Evolutionary conservation across 768 basidiomycete genomes (phyloP).

Genomic region (Boletus reticuloceps): DNA sequence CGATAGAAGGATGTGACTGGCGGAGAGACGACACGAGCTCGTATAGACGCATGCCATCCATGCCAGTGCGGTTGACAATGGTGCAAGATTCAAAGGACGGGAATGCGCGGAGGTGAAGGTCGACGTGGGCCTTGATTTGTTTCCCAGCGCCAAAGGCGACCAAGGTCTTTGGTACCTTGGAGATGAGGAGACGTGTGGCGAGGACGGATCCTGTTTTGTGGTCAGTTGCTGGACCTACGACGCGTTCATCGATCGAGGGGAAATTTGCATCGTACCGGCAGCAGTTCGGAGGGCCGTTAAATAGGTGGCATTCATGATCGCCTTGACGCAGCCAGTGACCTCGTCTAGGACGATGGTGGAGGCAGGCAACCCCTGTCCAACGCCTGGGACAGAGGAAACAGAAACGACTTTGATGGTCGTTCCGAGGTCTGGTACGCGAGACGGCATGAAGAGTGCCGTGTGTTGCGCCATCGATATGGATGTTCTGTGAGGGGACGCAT

Average conservation of each 20-base stretch:
- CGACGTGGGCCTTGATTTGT: constrained; percentile 65
- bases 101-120: constrained; percentile 58
- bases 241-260: neutral
- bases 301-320: constrained; percentile 72
- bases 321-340: constrained; percentile 61
- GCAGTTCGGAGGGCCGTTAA: constrained; percentile 83
- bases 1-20: constrained; percentile 24
- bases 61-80: constrained; percentile 58
- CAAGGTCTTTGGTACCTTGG: constrained; percentile 40
- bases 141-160: constrained; percentile 74
- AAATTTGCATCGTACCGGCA: constrained; percentile 49
- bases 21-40: constrained; percentile 35
- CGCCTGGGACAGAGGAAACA: constrained; percentile 49
- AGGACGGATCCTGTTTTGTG: constrained; percentile 58
- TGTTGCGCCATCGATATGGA: constrained; percentile 52
- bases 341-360: constrained; percentile 79
- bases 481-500: constrained; percentile 54
- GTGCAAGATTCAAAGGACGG: constrained; percentile 50
- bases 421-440: constrained; percentile 50
- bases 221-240: neutral
- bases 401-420: constrained; percentile 82
- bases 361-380: constrained; percentile 63
- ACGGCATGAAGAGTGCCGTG: constrained; percentile 81
- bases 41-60: constrained; percentile 45
- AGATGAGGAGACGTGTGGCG: constrained; percentile 54